Conservation (phyloP, 176 grass and related monocot species). For the Musa itinerans region DNA sequence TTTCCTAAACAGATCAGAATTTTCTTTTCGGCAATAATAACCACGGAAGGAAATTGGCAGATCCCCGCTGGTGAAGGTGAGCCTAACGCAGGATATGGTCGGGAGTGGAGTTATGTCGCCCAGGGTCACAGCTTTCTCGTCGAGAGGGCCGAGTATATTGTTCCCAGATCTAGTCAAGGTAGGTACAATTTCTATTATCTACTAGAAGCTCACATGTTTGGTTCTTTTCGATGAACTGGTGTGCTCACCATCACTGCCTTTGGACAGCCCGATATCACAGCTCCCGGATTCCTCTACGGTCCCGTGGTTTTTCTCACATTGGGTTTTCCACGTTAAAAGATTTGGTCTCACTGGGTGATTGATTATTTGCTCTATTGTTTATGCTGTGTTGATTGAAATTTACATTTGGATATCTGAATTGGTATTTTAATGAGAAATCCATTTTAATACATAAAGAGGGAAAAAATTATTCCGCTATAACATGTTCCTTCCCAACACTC, state of each 20-base stretch:
- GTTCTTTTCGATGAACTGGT: neutral
- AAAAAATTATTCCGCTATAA: too few species aligned
- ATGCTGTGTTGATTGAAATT: too few species aligned
- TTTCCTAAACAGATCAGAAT: too few species aligned
- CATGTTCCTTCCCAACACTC: too few species aligned
- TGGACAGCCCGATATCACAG: slow-evolving; percentile 48
- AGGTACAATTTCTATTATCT: neutral
- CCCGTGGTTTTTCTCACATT: too few species aligned
- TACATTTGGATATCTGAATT: too few species aligned
- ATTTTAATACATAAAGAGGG: too few species aligned
- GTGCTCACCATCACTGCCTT: neutral
- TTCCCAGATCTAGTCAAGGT: slow-evolving; percentile 68
- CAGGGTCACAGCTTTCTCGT: slow-evolving; percentile 49
- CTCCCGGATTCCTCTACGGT: slow-evolving; percentile 58
- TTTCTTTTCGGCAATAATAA: too few species aligned
- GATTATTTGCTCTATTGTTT: too few species aligned
- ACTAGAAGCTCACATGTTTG: neutral
- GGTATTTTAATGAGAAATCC: too few species aligned
- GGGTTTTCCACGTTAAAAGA: too few species aligned
- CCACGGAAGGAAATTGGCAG: neutral
- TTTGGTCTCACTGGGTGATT: too few species aligned
- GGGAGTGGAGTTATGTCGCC: slow-evolving; percentile 25
- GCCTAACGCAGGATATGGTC: slow-evolving; percentile 26
- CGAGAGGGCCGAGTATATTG: slow-evolving; percentile 56
- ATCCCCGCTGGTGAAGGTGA: slow-evolving; percentile 16